These are phyloP conservation scores for Tylopilus rubrobrunneus DNA, from an alignment of 768 basidiomycete genomes.

Conservation along the genomic window DNA sequence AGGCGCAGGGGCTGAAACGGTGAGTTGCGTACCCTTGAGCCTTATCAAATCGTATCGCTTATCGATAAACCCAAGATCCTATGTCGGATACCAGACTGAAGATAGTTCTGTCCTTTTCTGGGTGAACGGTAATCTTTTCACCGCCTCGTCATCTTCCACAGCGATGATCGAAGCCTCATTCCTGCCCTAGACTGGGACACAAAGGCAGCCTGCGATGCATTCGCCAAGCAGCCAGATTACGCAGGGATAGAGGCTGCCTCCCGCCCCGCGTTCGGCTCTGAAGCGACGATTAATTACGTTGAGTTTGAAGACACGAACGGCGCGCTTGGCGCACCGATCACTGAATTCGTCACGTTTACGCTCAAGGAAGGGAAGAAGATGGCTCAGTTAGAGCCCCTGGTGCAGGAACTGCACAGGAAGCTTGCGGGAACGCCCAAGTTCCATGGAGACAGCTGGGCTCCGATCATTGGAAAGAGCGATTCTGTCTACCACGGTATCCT, in stretches of 20 bases:
- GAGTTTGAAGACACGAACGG: conserved; percentile 21
- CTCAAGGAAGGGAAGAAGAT: conserved; percentile 23
- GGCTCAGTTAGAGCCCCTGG: conserved; percentile 18
- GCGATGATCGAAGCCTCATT: conserved; percentile 5
- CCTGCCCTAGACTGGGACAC: conserved; percentile 24
- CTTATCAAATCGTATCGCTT: not conserved
- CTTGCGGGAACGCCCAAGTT: conserved; percentile 21
- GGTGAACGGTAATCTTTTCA: conserved; percentile 17
- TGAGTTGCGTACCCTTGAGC: conserved; percentile 1
- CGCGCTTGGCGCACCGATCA: conserved; percentile 25
- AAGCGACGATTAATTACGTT: conserved; percentile 14
- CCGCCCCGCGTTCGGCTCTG: conserved; percentile 17
- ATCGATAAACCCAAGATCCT: conserved; percentile 21
- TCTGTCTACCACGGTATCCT: conserved; percentile 28
- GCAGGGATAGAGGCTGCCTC: not conserved
- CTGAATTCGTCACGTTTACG: conserved; percentile 34
- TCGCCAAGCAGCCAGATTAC: conserved; percentile 9
- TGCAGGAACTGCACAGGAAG: conserved; percentile 18
- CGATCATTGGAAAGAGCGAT: conserved; percentile 14
- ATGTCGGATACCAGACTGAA: conserved; percentile 28
- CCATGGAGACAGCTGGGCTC: conserved; percentile 30
- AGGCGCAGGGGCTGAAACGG: conserved; percentile 20
- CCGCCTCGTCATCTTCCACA: not conserved
- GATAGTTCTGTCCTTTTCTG: conserved; percentile 25
- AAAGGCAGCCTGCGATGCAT: conserved; percentile 16